Conservation (phyloP, 768 basidiomycete genomes). For the Tricholoma furcatifolium region DNA sequence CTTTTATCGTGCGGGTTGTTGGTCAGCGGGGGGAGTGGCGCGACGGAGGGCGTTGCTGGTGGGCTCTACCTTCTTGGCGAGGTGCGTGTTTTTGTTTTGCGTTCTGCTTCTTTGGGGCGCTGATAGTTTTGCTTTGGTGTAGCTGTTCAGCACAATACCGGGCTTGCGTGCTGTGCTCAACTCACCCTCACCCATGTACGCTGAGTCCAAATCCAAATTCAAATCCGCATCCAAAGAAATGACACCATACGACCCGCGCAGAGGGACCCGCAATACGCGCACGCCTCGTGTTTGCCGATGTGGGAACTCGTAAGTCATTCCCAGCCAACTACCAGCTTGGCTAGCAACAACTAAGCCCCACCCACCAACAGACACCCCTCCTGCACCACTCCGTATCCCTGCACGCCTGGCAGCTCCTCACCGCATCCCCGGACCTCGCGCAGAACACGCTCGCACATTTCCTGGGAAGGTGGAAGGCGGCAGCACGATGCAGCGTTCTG, state of each 20-base stretch:
- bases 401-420: constrained; percentile 80
- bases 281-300: constrained; percentile 74
- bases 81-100: constrained; percentile 41
- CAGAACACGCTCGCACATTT: constrained; percentile 94
- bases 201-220: too few species aligned
- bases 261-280: constrained; percentile 84
- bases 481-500: constrained; percentile 95
- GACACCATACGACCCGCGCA: constrained; percentile 86
- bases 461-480: constrained; percentile 77
- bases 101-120: constrained; percentile 1
- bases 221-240: constrained; percentile 26
- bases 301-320: constrained; percentile 80
- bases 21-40: constrained; percentile 64
- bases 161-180: constrained; percentile 42
- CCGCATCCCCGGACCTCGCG: constrained; percentile 80
- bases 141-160: constrained; percentile 43
- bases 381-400: constrained; percentile 83
- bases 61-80: constrained; percentile 86
- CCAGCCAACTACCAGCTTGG: too few species aligned
- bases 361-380: constrained; percentile 62
- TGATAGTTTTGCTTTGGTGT: too few species aligned
- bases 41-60: constrained; percentile 86
- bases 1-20: constrained; percentile 86
- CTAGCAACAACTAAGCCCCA: too few species aligned
- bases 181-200: too few species aligned